Percentiles rank a stretch among this genome's conserved stretches.
phyloP scores from a whole-genome alignment of 2,329 filamentous ascomycete species.

The Xylaria sp. region DNA sequence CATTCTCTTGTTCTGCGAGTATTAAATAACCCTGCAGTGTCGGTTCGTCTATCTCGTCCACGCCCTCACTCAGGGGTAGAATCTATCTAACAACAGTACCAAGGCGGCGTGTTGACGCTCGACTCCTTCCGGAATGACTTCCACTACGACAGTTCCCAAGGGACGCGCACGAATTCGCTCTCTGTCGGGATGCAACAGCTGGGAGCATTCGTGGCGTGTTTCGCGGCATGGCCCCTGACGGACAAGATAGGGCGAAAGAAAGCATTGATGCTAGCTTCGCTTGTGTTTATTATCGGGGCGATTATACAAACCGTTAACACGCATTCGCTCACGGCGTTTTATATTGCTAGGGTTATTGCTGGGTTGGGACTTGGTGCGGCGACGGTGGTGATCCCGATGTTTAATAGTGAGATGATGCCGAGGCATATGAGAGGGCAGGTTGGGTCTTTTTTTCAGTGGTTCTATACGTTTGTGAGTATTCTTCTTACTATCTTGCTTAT shows the following conservation, averaged over 20 bases:
- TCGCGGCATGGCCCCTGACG: conserved; percentile 32
- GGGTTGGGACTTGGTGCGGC: conserved; percentile 31
- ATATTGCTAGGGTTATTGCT: conserved; percentile 30
- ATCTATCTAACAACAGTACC: conserved; percentile 13
- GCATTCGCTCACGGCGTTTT: conserved; percentile 35
- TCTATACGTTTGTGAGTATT: conserved; percentile 34
- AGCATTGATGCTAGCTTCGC: conserved; percentile 35
- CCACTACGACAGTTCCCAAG: conserved; percentile 22
- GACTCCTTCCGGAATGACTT: conserved; percentile 30
- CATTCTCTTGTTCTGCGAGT: not conserved
- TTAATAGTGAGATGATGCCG: conserved; percentile 37
- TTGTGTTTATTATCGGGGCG: conserved; percentile 40
- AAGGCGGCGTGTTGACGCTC: conserved; percentile 32
- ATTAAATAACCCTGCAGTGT: conserved; percentile 22
- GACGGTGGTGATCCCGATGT: conserved; percentile 38
- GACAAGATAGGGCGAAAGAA: conserved; percentile 30
- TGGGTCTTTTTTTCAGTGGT: conserved; percentile 48
- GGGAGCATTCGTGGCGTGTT: conserved; percentile 33
- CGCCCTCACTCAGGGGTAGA: not conserved
- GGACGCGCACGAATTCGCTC: conserved; percentile 29
- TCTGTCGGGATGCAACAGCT: conserved; percentile 32
- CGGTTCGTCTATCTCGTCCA: conserved; percentile 17
- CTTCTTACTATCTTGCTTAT: not conserved
- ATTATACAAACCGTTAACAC: conserved; percentile 40
- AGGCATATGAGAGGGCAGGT: conserved; percentile 43